Base-by-base conservation (phyloP, 768 basidiomycete genomes). In the Steccherinum ochraceum region DNA sequence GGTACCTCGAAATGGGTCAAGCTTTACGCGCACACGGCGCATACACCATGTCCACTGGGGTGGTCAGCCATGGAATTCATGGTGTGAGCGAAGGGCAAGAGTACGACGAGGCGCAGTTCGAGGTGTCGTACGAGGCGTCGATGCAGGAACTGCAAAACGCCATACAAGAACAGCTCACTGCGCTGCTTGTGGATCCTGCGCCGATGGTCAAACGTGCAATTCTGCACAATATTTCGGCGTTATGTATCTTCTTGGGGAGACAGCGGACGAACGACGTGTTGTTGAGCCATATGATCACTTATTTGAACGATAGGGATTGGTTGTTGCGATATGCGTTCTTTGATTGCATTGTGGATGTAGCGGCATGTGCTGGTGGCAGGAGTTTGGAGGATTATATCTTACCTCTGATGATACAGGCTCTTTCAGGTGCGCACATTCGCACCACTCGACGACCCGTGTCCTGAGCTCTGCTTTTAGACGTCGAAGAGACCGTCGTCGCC, bases 311-410 rank as follows among this genome's bases (percentile, higher is more conserved):
- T 60, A 75, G 90, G 16, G 94, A 97, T 64, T 98, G 96, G 95
- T 68, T 87, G 13, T 68, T 98, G 47, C 79, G 96, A 2, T 81
- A 84, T 60, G 89, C 90, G 0, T 99, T 98, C 67, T 96, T 97
- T 61, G 93, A 95, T 63, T 89, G 89, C 53, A 92, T 96, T 24
- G 91, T 97, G 18, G 93, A 92, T 54, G 93, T 99, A 1, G 94
- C 94, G 4, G 89, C 89, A 0, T 95, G 91, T 69, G 91, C 94
- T 2, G 94, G 94, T 1, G 86, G 89, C 24, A 73, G 86, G 52
- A 94, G 91, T 57, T 63, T 98, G 58, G 96, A 98, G 62, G 93
- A 97, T 59, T 98, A 97, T 59, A 95, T 98, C 48, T 64, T 96
- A n/a, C 96, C 96, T 0, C 67, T 99, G 52, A 93, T 98, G 91